phyloP scores from a whole-genome alignment of 495 filamentous ascomycete species.

The Sordaria brevicollis region DNA sequence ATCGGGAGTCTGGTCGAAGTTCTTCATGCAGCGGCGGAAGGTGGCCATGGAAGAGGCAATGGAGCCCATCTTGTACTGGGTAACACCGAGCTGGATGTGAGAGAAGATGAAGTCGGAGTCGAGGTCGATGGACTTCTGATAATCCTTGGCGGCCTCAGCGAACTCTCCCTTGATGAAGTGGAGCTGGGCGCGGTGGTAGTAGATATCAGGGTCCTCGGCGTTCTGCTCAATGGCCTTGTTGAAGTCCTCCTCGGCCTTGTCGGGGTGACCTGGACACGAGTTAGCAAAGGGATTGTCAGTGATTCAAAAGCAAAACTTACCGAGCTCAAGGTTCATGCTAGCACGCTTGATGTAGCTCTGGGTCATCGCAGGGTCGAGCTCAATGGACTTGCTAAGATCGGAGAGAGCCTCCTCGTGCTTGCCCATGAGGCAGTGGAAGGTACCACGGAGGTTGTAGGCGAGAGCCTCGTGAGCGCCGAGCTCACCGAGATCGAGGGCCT shows the following conservation, averaged over 20 bases:
- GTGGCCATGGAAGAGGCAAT: conserved; percentile 97
- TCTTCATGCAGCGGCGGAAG: conserved; percentile 95
- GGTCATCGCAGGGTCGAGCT: conserved; percentile 74
- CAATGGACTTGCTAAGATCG: conserved; percentile 85
- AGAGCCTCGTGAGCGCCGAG: conserved; percentile 74
- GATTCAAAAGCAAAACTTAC: conserved; percentile 37
- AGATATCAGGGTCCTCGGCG: conserved; percentile 88
- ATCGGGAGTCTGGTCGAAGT: conserved; percentile 90
- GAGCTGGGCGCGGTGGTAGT: conserved; percentile 96
- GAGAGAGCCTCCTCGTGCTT: conserved; percentile 71
- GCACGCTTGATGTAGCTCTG: conserved; percentile 98
- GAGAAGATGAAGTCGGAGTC: conserved; percentile 96
- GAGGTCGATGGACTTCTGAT: conserved; percentile 97
- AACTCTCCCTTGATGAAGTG: conserved; percentile 97
- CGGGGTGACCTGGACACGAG: conserved; percentile 58
- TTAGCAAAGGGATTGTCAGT: neutral
- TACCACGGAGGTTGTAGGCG: conserved; percentile 92
- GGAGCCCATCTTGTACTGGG: conserved; percentile 99
- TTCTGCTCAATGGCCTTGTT: conserved; percentile 77
- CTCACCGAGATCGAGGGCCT: conserved; percentile 70
- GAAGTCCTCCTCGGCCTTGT: conserved; percentile 81
- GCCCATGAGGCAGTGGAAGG: conserved; percentile 84
- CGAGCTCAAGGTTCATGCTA: conserved; percentile 93
- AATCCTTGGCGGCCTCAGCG: conserved; percentile 88
- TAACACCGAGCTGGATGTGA: conserved; percentile 98